These are phyloP conservation scores for Cyphellophora attinorum DNA, from an alignment of 2,329 filamentous ascomycete species.

Conservation along the genomic window DNA sequence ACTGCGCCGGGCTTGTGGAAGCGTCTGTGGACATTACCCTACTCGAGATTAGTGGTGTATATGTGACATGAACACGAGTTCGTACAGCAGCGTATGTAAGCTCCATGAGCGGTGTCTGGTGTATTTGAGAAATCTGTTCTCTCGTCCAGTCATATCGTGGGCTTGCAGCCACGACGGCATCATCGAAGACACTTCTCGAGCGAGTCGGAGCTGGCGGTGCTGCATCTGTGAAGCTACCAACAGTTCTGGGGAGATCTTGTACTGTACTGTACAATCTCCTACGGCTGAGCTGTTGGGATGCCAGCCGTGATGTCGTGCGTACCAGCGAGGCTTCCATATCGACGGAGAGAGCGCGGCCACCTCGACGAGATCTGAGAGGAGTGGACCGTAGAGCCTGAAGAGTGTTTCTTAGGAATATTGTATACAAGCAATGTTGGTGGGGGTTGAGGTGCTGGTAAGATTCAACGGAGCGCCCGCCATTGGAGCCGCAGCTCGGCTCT, in stretches of 20 bases:
- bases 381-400: too few species aligned
- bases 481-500: too few species aligned
- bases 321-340: too few species aligned
- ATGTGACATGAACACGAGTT: conserved; percentile 8
- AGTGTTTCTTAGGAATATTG: too few species aligned
- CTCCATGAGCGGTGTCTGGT: conserved; percentile 72
- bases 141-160: conserved; percentile 70
- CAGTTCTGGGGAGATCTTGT: conserved; percentile 16
- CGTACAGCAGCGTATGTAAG: conserved; percentile 64
- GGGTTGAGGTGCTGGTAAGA: too few species aligned
- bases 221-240: conserved; percentile 10
- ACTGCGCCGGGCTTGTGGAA: conserved; percentile 78
- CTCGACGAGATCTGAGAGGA: too few species aligned
- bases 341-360: too few species aligned
- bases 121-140: conserved; percentile 72
- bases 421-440: too few species aligned
- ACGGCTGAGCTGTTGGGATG: too few species aligned
- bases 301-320: too few species aligned
- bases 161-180: conserved; percentile 49
- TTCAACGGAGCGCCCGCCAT: too few species aligned
- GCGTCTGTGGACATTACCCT: conserved; percentile 70
- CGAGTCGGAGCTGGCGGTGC: conserved; percentile 12
- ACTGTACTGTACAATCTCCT: conserved; percentile 19
- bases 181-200: conserved; percentile 22
- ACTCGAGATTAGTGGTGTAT: conserved; percentile 6